phyloP scores from a whole-genome alignment of 257 asterid genomes.

The Fraxinus americana region DNA sequence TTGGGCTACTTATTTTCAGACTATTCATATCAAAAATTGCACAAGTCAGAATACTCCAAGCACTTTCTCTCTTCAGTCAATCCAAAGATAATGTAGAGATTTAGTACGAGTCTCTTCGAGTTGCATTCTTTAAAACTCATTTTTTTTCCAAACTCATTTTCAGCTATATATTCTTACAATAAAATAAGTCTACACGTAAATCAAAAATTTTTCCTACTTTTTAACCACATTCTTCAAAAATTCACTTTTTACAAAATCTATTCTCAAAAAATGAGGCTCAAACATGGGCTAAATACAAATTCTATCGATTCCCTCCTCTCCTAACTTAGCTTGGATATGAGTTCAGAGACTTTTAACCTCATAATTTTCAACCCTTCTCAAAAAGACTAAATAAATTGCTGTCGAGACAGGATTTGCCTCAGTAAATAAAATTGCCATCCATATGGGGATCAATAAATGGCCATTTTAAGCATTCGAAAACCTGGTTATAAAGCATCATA shows the following conservation, averaged over 20 bases:
- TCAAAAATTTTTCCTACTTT: too few relatives aligned
- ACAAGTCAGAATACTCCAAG: not conserved
- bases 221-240: too few relatives aligned
- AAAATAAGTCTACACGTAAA: too few relatives aligned
- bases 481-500: not conserved
- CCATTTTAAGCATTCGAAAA: not conserved
- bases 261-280: too few relatives aligned
- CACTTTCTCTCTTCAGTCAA: not conserved
- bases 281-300: not conserved
- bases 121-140: too few relatives aligned
- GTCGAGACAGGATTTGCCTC: not conserved
- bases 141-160: too few relatives aligned
- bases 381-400: not conserved
- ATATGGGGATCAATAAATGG: not conserved
- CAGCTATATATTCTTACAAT: too few relatives aligned
- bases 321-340: too few relatives aligned
- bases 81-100: not conserved
- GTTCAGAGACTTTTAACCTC: not conserved
- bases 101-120: not conserved
- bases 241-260: too few relatives aligned
- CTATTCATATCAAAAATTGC: not conserved
- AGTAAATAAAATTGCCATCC: not conserved
- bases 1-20: not conserved
- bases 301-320: not conserved
- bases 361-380: not conserved